Evolutionary conservation across 129 eudicot species (phyloP), one percentile per base, ranked within the genome.

Genomic region (Artemisia argyi): DNA sequence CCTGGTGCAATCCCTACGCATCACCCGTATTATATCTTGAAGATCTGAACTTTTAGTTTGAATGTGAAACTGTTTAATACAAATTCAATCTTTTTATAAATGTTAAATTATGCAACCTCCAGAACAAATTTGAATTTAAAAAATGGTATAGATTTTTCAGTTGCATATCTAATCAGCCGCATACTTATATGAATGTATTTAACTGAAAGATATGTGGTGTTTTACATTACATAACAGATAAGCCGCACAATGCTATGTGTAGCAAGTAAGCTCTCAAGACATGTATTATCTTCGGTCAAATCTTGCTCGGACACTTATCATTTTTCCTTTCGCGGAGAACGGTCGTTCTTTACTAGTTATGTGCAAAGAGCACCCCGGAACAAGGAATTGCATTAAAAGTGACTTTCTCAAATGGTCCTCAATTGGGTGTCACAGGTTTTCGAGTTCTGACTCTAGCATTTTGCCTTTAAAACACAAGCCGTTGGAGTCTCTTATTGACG

Each of bases 361-460:
- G 20, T 83, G 69, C 79, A 74, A 73, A 32, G 66, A 56, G 24
- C 61, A 28, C n/a, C 82, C 82, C 7, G 20, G 53, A 62, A 61
- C 71, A 44, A 54, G 12, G 42, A 26, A 30, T 24, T 75, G 68
- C 44, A 20, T 76, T 64, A 80, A 86, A 60, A 67, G 79, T 17
- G 83, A 82, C 71, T 76, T 79, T 64, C 39, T 71, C 68, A 87
- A 85, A 72, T 39, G 76, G 86, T 76, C 68, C 73, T 82, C 82
- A 16, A 53, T 65, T 72, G 89, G 85, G 6, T 82, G 71, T 57
- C 67, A 53, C 65, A 60, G 82, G 74, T 81, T 75, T 17, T 79
- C 94, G 49, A 83, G 80, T 44, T 93, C 89, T 61, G 97, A 96
- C 11, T 28, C 87, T 39, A 91, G 98, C n/a, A 89, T 93, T 72